These are phyloP conservation scores for Penicillium fuscoglaucum DNA, from an alignment of 2,329 filamentous ascomycete genomes.

Conservation along the genomic window DNA sequence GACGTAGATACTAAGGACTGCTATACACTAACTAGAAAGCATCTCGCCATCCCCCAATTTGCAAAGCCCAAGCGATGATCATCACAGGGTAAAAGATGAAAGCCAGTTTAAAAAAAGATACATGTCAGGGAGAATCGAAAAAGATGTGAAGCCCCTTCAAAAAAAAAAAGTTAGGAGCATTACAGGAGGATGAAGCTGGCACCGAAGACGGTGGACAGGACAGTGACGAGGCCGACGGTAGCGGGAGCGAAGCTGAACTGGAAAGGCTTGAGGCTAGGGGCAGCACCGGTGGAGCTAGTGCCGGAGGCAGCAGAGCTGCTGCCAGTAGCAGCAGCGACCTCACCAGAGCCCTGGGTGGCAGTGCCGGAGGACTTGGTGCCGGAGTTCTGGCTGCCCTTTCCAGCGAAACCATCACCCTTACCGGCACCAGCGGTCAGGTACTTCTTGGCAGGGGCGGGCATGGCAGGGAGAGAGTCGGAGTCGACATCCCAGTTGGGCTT, in stretches of 20 bases:
- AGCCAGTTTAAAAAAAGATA: conserved; percentile 15
- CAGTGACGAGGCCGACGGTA: conserved; percentile 53
- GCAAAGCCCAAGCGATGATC: conserved; percentile 1
- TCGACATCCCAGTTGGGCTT: conserved; percentile 58
- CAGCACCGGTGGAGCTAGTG: conserved; percentile 43
- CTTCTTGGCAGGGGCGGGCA: conserved; percentile 56
- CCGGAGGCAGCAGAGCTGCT: conserved; percentile 22
- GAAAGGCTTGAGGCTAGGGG: conserved; percentile 43
- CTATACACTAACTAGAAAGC: conserved; percentile 17
- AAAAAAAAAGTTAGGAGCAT: conserved; percentile 11
- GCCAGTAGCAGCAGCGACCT: conserved; percentile 27
- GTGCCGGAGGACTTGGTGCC: conserved; percentile 52
- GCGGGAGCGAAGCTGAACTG: conserved; percentile 53
- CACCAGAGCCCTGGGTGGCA: conserved; percentile 53
- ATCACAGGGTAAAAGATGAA: conserved; percentile 5
- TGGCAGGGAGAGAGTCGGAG: conserved; percentile 55
- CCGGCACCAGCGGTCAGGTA: conserved; percentile 62
- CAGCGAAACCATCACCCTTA: conserved; percentile 56
- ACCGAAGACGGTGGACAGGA: conserved; percentile 56
- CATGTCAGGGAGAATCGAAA: conserved; percentile 14
- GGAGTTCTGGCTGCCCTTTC: conserved; percentile 57
- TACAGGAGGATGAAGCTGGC: conserved; percentile 44
- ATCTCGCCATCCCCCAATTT: conserved; percentile 3
- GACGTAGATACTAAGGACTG: conserved; percentile 12
- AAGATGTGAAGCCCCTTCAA: background rate